Evolutionary conservation across 768 basidiomycete species (phyloP).

Genomic region (Lyophyllum decastes): DNA sequence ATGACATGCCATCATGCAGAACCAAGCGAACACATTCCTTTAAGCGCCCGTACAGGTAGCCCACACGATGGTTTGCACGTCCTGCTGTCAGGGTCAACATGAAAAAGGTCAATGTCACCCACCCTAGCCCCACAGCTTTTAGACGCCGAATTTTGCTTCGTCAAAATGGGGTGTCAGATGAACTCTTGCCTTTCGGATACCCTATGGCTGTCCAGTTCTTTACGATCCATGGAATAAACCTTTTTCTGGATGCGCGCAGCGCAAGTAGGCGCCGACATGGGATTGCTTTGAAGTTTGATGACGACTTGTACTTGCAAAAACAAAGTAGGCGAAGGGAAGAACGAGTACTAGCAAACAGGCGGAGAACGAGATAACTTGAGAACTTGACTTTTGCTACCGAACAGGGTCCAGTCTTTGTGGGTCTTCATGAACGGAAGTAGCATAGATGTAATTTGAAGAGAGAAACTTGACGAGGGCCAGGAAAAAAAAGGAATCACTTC

Average conservation of each 20-base stretch:
- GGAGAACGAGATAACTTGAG: slow-evolving; percentile 61
- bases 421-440: slow-evolving; percentile 49
- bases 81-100: slow-evolving; percentile 10
- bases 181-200: background rate
- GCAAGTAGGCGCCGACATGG: slow-evolving; percentile 19
- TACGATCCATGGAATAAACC: slow-evolving; percentile 16
- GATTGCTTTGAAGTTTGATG: slow-evolving; percentile 26
- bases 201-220: slow-evolving; percentile 9
- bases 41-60: background rate
- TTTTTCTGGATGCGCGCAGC: slow-evolving; percentile 15
- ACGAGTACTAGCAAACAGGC: slow-evolving; percentile 53
- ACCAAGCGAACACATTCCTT: background rate
- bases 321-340: slow-evolving; percentile 49
- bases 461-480: slow-evolving; percentile 45
- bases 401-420: slow-evolving; percentile 42
- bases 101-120: slow-evolving; percentile 8
- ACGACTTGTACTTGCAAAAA: slow-evolving; percentile 46
- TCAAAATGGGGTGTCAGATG: background rate
- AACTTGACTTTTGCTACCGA: slow-evolving; percentile 65
- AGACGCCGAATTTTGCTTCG: slow-evolving; percentile 3
- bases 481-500: slow-evolving; percentile 42
- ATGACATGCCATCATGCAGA: background rate
- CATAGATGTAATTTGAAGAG: slow-evolving; percentile 32
- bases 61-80: background rate
- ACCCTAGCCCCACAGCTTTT: slow-evolving; percentile 3